Evolutionary conservation across 2,329 filamentous ascomycete genomes (phyloP).

Genomic region (Aquanectria penicillioides): DNA sequence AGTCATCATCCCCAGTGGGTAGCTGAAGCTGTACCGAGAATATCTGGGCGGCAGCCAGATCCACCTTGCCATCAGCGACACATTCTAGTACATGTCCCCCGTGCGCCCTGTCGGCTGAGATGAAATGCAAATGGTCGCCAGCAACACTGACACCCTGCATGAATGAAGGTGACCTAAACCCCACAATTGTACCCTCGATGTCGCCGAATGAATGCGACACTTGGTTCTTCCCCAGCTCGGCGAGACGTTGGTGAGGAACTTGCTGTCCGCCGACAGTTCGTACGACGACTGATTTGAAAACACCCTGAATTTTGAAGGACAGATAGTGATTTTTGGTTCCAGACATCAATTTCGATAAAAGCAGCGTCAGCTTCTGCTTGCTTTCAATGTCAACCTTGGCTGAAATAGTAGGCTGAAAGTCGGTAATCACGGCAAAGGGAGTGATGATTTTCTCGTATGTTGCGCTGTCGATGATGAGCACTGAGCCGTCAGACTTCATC

Average conservation of each 20-base stretch:
- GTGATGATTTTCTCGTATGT: background rate
- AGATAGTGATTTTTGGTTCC: conserved; percentile 22
- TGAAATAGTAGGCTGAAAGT: conserved; percentile 9
- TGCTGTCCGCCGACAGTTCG: conserved; percentile 25
- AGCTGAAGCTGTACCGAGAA: conserved; percentile 18
- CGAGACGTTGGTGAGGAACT: conserved; percentile 21
- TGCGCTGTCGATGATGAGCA: background rate
- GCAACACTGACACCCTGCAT: conserved; percentile 33
- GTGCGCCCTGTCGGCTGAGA: background rate
- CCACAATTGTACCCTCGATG: conserved; percentile 11
- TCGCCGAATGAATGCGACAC: conserved; percentile 15
- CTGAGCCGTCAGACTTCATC: conserved; percentile 29
- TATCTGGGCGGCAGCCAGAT: conserved; percentile 10
- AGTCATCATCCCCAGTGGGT: conserved; percentile 7
- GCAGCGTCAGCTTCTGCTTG: background rate
- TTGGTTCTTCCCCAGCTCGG: conserved; percentile 28
- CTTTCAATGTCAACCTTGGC: background rate
- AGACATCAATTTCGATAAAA: conserved; percentile 11
- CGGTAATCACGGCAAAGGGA: conserved; percentile 28
- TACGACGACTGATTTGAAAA: conserved; percentile 22
- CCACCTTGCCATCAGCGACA: conserved; percentile 16
- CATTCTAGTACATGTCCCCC: conserved; percentile 28
- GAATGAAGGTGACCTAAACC: conserved; percentile 24
- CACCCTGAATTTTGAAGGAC: conserved; percentile 8
- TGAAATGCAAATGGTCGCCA: conserved; percentile 29